Percentiles rank a stretch among this genome's conserved stretches.
phyloP scores from a whole-genome alignment of 2,329 filamentous ascomycete genomes.

The Pseudocercospora macadamiae region DNA sequence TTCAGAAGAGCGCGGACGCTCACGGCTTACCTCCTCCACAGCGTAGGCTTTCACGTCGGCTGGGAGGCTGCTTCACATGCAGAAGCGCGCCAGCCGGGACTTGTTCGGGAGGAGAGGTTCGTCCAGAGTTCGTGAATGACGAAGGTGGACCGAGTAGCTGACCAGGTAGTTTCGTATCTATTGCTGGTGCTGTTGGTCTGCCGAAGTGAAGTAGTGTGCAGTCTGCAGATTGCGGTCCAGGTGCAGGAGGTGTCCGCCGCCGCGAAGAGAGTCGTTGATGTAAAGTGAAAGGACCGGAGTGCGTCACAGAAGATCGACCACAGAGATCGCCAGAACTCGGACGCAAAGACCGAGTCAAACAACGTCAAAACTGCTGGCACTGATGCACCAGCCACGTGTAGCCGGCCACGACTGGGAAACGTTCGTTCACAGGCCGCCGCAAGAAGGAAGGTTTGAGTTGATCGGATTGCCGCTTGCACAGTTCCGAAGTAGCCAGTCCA shows the following conservation, averaged over 20 bases:
- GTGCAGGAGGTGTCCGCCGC: not conserved
- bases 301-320: conserved; percentile 4
- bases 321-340: not conserved
- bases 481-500: not conserved
- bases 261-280: not conserved
- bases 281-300: not conserved
- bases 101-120: conserved; percentile 16
- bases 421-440: no score
- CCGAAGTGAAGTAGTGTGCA: no score
- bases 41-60: conserved; percentile 8
- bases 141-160: not conserved
- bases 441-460: not conserved
- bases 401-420: conserved; percentile 1
- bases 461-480: not conserved
- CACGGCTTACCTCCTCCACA: conserved; percentile 22
- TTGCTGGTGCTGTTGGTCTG: not conserved
- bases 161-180: not conserved
- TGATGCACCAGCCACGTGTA: conserved; percentile 9
- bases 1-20: conserved; percentile 18
- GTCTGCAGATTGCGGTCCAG: not conserved
- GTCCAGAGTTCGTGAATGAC: not conserved
- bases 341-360: conserved; percentile 1
- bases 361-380: not conserved
- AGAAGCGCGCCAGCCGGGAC: conserved; percentile 21
- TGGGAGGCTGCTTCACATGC: conserved; percentile 21